phyloP scores from a whole-genome alignment of 306 rosid species.

The Sesbania bispinosa region DNA sequence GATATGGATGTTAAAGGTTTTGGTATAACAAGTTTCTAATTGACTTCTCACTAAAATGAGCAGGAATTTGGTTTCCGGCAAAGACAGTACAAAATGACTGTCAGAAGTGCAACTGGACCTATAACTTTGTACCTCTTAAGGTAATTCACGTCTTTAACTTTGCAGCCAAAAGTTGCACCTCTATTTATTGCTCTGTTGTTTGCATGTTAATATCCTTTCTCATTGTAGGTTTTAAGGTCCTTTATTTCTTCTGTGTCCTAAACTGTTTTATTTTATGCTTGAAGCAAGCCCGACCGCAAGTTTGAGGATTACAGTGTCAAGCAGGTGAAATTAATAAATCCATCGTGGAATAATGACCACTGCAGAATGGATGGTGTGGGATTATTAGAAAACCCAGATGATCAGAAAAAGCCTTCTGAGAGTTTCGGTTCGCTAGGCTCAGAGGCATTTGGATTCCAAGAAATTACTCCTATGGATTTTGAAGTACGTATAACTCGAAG shows the following conservation, averaged over 20 bases:
- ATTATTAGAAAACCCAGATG: constrained; percentile 21
- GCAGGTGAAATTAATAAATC: constrained; percentile 24
- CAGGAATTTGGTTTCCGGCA: constrained; percentile 64
- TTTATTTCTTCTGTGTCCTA: neutral
- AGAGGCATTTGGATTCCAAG: constrained; percentile 54
- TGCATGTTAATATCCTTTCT: neutral
- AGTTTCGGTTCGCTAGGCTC: constrained; percentile 22
- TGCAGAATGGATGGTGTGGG: constrained; percentile 26
- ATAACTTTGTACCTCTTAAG: constrained; percentile 69
- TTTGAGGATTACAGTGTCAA: constrained; percentile 30
- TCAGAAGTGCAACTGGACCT: constrained; percentile 76
- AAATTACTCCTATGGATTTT: constrained; percentile 48
- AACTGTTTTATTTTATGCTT: constrained; percentile 22
- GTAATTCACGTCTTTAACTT: constrained; percentile 32
- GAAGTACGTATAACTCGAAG: constrained; percentile 39
- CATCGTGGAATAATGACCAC: constrained; percentile 26
- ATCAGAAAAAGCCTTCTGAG: constrained; percentile 25
- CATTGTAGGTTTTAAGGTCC: neutral
- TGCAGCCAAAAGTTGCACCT: constrained; percentile 10
- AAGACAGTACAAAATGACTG: constrained; percentile 61
- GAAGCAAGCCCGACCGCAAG: constrained; percentile 40
- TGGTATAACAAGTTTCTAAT: constrained; percentile 13
- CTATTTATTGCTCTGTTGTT: constrained; percentile 10
- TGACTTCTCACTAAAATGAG: constrained; percentile 26
- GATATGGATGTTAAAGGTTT: constrained; percentile 26